These are phyloP conservation scores for Tagetes erecta DNA, from an alignment of 129 eudicot genomes.

Conservation along the genomic window DNA sequence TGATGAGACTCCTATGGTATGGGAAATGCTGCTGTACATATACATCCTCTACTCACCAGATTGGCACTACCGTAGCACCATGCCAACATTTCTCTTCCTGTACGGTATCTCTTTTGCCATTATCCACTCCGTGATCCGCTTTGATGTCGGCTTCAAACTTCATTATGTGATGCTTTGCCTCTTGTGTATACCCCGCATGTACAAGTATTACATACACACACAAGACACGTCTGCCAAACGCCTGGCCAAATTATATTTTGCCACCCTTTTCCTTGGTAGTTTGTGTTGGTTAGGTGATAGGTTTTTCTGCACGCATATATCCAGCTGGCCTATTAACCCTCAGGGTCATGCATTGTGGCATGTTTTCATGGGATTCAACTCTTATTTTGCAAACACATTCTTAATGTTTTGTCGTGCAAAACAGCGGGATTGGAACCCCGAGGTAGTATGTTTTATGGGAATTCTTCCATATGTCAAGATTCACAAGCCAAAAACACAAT, in stretches of 20 bases:
- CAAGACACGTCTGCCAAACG: slow-evolving; percentile 61
- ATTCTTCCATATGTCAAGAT: slow-evolving; percentile 76
- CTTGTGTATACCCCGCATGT: slow-evolving; percentile 54
- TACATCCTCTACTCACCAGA: slow-evolving; percentile 66
- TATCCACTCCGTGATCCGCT: slow-evolving; percentile 41
- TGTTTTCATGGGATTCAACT: slow-evolving; percentile 76
- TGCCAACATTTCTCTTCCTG: slow-evolving; percentile 57
- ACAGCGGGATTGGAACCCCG: slow-evolving; percentile 79
- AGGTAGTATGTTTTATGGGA: slow-evolving; percentile 57
- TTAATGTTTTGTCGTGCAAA: slow-evolving; percentile 90
- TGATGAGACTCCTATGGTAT: slow-evolving; percentile 55
- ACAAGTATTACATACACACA: slow-evolving; percentile 51
- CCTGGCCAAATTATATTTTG: slow-evolving; percentile 61
- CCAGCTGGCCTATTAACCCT: slow-evolving; percentile 72
- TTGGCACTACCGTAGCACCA: slow-evolving; percentile 60
- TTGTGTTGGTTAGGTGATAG: slow-evolving; percentile 78
- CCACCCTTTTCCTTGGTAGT: slow-evolving; percentile 56
- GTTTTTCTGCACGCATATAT: slow-evolving; percentile 51
- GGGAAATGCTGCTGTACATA: slow-evolving; percentile 63
- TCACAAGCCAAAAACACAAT: slow-evolving; percentile 62
- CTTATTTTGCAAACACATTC: slow-evolving; percentile 75
- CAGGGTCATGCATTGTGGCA: slow-evolving; percentile 97
- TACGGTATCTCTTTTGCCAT: slow-evolving; percentile 50
- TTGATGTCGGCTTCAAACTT: slow-evolving; percentile 47
- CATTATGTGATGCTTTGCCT: slow-evolving; percentile 48